These are phyloP conservation scores for Scleroderma bovista DNA, from an alignment of 768 basidiomycete genomes.

Conservation along the genomic window DNA sequence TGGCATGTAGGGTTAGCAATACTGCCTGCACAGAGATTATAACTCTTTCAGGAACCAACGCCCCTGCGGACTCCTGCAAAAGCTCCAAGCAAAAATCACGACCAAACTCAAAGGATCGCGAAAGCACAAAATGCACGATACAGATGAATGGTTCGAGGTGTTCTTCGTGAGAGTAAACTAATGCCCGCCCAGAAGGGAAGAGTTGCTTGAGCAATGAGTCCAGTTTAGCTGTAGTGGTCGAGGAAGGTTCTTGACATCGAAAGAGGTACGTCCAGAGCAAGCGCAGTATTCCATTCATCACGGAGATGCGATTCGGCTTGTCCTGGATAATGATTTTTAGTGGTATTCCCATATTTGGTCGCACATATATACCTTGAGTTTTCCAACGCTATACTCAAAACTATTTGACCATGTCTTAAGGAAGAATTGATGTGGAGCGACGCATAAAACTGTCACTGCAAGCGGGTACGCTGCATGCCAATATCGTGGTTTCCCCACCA, in stretches of 20 bases:
- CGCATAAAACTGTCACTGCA: slow-evolving; percentile 77
- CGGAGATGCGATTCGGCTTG: slow-evolving; percentile 58
- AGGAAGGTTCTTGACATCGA: slow-evolving; percentile 79
- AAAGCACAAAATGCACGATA: slow-evolving; percentile 77
- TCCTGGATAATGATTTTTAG: slow-evolving; percentile 48
- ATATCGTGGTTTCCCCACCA: slow-evolving; percentile 86
- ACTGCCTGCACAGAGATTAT: slow-evolving; percentile 73
- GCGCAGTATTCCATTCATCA: slow-evolving; percentile 79
- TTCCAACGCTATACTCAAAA: slow-evolving; percentile 67
- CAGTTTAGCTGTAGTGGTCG: slow-evolving; percentile 75
- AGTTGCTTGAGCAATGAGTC: slow-evolving; percentile 71
- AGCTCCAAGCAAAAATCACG: slow-evolving; percentile 76
- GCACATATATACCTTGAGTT: slow-evolving; percentile 63
- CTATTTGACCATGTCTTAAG: slow-evolving; percentile 73
- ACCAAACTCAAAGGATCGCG: slow-evolving; percentile 81
- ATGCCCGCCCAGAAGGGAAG: slow-evolving; percentile 65
- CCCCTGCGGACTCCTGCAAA: slow-evolving; percentile 58
- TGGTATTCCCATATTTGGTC: background rate
- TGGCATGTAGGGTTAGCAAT: slow-evolving; percentile 60
- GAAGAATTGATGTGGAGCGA: slow-evolving; percentile 82
- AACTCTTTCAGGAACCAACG: slow-evolving; percentile 66
- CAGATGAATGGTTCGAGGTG: slow-evolving; percentile 72
- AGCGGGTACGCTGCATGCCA: slow-evolving; percentile 86
- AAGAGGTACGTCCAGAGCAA: slow-evolving; percentile 95
- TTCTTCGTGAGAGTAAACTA: slow-evolving; percentile 64